Conservation (phyloP, 2,329 filamentous ascomycete species). For the Ceratocystis eucalypticola region DNA sequence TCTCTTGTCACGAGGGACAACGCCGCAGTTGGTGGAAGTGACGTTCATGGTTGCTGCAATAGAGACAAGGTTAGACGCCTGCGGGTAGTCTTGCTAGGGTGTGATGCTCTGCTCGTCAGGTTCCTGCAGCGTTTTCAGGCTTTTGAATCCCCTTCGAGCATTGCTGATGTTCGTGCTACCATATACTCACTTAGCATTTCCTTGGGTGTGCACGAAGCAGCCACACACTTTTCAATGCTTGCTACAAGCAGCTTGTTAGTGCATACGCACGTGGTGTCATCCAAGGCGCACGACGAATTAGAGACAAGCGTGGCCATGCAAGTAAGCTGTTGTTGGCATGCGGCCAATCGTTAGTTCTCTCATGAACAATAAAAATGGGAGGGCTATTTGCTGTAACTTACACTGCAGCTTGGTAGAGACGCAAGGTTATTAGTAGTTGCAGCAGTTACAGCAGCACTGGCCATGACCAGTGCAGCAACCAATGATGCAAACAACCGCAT, state of each 20-base stretch:
- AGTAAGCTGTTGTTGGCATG: slow-evolving; percentile 20
- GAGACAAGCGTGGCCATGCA: slow-evolving; percentile 23
- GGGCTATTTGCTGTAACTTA: background rate
- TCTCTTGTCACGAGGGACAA: slow-evolving; percentile 24
- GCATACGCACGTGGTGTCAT: slow-evolving; percentile 27
- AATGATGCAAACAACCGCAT: background rate
- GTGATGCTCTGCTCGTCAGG: background rate
- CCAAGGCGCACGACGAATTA: slow-evolving; percentile 24
- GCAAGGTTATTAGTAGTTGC: background rate
- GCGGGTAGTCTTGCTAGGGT: background rate
- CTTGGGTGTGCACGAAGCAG: slow-evolving; percentile 24
- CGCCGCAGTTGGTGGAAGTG: slow-evolving; percentile 23
- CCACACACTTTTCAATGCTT: slow-evolving; percentile 24
- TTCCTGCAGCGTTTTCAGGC: background rate
- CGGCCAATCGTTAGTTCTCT: background rate
- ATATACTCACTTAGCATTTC: slow-evolving; percentile 26
- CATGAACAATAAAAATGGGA: background rate
- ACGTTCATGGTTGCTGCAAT: slow-evolving; percentile 22
- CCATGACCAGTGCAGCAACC: background rate
- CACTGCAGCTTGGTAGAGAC: slow-evolving; percentile 1
- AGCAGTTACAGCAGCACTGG: background rate
- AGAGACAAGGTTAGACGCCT: slow-evolving; percentile 1
- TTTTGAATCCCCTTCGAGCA: background rate
- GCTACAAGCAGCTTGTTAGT: slow-evolving; percentile 23
- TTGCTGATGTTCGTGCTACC: background rate